Evolutionary conservation across 225 moss, liverwort and hornwort species (phyloP).

Genomic region (Rhytidiadelphus loreus): DNA sequence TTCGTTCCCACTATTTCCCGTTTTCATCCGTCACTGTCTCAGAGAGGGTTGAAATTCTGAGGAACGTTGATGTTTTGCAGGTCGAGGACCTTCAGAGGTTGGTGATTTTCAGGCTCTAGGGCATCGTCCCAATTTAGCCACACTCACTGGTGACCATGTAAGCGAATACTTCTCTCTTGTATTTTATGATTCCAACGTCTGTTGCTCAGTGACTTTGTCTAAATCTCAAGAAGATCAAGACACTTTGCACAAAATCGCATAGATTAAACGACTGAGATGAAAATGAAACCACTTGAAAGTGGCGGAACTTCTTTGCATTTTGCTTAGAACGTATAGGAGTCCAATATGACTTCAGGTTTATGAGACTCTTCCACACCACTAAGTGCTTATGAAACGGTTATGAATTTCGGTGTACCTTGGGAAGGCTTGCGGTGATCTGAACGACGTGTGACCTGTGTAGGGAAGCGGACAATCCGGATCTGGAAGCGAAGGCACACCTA

Average conservation of each 20-base stretch:
- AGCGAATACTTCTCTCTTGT: neutral
- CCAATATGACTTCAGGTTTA: neutral
- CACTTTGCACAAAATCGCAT: neutral
- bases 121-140: conserved; percentile 35
- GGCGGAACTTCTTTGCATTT: neutral
- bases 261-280: neutral
- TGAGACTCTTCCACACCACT: neutral
- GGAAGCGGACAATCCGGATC: conserved; percentile 53
- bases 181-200: neutral
- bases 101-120: conserved; percentile 68
- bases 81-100: conserved; percentile 52
- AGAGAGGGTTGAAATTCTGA: neutral
- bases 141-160: conserved; percentile 56
- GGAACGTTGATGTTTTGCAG: conserved; percentile 15
- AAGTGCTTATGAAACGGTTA: neutral
- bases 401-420: neutral
- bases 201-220: neutral
- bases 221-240: neutral
- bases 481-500: conserved; percentile 56
- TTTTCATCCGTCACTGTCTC: neutral
- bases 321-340: neutral
- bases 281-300: neutral
- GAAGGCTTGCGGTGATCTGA: neutral
- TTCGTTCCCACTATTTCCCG: neutral
- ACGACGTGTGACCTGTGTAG: conserved; percentile 2